A percentile compares a stretch with the other conserved stretches of the same genome.
Evolutionary conservation across 768 basidiomycete genomes (phyloP).

Genomic region (Lactarius hengduanensis): DNA sequence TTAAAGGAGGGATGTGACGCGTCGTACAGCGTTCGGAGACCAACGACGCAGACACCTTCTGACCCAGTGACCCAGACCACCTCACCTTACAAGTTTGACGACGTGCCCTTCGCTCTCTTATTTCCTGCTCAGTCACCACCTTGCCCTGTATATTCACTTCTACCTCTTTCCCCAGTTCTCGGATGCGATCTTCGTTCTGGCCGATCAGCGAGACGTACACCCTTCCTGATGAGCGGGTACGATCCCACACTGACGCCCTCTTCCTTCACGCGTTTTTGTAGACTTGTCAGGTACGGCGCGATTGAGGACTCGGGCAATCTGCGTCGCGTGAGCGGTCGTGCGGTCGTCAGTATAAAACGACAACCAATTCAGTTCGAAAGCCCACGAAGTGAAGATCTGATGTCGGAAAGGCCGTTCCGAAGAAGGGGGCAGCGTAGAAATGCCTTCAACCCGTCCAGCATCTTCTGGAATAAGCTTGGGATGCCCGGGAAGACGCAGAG

Average conservation of each 20-base stretch:
- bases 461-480: constrained; percentile 77
- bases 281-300: constrained; percentile 78
- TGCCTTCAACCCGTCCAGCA: constrained; percentile 69
- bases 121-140: constrained; percentile 64
- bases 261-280: constrained; percentile 68
- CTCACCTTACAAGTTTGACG: neutral
- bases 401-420: constrained; percentile 72
- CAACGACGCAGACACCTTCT: constrained; percentile 3
- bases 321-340: constrained; percentile 30
- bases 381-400: constrained; percentile 81
- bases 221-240: constrained; percentile 58
- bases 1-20: neutral
- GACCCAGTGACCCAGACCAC: neutral
- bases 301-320: constrained; percentile 79
- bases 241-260: constrained; percentile 84
- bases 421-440: constrained; percentile 75
- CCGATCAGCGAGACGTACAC: constrained; percentile 67
- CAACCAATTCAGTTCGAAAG: constrained; percentile 23
- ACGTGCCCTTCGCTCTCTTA: constrained; percentile 47
- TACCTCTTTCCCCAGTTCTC: constrained; percentile 60
- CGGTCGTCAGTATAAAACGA: constrained; percentile 4
- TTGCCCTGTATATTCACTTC: constrained; percentile 56
- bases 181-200: constrained; percentile 44
- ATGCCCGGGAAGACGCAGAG: constrained; percentile 93
- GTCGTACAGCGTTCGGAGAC: neutral